These are phyloP conservation scores for Phalaenopsis equestris DNA, from an alignment of 106 monocot genomes.

Conservation along the genomic window DNA sequence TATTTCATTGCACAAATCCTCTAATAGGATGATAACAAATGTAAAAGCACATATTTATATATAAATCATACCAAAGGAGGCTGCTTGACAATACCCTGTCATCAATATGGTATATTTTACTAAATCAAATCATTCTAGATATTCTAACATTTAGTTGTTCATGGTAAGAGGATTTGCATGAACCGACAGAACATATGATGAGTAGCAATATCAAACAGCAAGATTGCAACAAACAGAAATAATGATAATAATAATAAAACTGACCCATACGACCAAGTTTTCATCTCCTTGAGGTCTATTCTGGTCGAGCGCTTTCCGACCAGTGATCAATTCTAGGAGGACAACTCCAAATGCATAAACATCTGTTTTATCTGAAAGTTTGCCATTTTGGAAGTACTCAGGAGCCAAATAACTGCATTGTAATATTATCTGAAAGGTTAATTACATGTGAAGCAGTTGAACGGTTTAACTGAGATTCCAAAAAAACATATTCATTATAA, in stretches of 20 bases:
- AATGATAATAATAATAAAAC: constrained; percentile 3
- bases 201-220: neutral
- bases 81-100: neutral
- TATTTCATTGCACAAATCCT: neutral
- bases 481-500: neutral
- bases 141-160: neutral
- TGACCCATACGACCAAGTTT: constrained; percentile 77
- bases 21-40: neutral
- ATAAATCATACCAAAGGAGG: neutral
- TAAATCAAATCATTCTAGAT: neutral
- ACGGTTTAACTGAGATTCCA: neutral
- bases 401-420: constrained; percentile 75
- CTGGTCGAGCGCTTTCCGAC: constrained; percentile 67
- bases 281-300: constrained; percentile 58
- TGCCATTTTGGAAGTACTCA: constrained; percentile 91
- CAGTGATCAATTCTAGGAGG: constrained; percentile 70
- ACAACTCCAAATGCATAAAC: constrained; percentile 87
- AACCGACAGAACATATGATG: neutral
- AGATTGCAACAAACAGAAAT: neutral
- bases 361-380: constrained; percentile 86
- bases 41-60: neutral
- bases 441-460: neutral
- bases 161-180: neutral
- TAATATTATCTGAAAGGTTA: constrained; percentile 9
- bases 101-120: neutral